These are phyloP conservation scores for Leishmania guyanensis DNA, from an alignment of 208 protist species.

Conservation along the genomic window DNA sequence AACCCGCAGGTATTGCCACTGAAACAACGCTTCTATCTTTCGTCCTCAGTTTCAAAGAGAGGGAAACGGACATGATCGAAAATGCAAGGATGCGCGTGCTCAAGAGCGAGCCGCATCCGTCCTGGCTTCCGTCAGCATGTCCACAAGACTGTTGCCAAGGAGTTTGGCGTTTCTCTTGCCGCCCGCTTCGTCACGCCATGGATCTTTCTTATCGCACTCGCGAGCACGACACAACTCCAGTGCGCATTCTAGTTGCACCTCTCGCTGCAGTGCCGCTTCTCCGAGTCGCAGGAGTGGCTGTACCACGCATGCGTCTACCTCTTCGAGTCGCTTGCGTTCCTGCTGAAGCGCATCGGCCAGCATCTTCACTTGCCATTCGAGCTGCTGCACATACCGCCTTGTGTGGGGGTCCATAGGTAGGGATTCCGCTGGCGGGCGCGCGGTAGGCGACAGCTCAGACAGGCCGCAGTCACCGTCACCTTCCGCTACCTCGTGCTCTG, in stretches of 20 bases:
- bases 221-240: background rate
- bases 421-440: background rate
- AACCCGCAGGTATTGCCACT: background rate
- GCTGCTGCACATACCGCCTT: constrained; percentile 12
- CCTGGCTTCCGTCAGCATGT: background rate
- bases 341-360: constrained; percentile 14
- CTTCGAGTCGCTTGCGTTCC: constrained; percentile 11
- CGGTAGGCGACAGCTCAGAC: background rate
- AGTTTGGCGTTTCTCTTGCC: background rate
- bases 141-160: background rate
- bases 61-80: background rate
- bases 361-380: constrained; percentile 31
- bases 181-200: background rate
- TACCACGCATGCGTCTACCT: constrained; percentile 19
- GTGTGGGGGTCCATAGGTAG: background rate
- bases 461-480: background rate
- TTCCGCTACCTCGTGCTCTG: background rate
- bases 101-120: background rate
- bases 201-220: background rate
- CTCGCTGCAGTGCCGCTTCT: constrained; percentile 14
- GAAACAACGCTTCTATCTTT: background rate
- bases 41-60: background rate
- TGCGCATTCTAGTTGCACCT: constrained; percentile 21
- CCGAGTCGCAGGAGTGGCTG: constrained; percentile 17
- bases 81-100: background rate